Conservation (phyloP, 345 rosid genomes). For the Citrus sp. region DNA sequence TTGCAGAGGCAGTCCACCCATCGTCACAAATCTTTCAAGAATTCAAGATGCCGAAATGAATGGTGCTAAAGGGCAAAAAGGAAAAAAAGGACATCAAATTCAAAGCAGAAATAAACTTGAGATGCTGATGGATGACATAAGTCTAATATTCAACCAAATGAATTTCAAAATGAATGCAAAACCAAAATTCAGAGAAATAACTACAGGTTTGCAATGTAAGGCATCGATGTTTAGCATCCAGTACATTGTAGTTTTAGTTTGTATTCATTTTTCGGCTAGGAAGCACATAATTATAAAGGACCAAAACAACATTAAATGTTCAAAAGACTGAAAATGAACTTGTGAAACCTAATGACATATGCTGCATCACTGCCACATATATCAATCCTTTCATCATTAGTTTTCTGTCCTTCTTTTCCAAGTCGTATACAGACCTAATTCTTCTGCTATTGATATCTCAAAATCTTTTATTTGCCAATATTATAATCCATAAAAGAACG, state of each 20-base stretch:
- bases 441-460: not conserved
- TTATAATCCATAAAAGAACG: not conserved
- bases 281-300: not conserved
- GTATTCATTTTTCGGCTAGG: not conserved
- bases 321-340: not conserved
- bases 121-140: not conserved
- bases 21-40: slow-evolving; percentile 13
- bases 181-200: not conserved
- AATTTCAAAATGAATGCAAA: not conserved
- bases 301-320: not conserved
- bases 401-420: not conserved
- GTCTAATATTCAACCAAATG: not conserved
- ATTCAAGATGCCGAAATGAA: not conserved
- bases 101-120: not conserved
- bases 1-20: slow-evolving; percentile 52
- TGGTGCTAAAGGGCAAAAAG: not conserved
- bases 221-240: not conserved
- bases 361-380: not conserved
- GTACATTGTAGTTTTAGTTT: not conserved
- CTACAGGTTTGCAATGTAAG: not conserved
- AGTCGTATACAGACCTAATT: not conserved
- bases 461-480: not conserved
- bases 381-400: not conserved
- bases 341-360: not conserved
- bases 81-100: slow-evolving; percentile 4